Evolutionary conservation across 2,329 filamentous ascomycete genomes (phyloP).

Genomic region (Pyrenophora graminea): DNA sequence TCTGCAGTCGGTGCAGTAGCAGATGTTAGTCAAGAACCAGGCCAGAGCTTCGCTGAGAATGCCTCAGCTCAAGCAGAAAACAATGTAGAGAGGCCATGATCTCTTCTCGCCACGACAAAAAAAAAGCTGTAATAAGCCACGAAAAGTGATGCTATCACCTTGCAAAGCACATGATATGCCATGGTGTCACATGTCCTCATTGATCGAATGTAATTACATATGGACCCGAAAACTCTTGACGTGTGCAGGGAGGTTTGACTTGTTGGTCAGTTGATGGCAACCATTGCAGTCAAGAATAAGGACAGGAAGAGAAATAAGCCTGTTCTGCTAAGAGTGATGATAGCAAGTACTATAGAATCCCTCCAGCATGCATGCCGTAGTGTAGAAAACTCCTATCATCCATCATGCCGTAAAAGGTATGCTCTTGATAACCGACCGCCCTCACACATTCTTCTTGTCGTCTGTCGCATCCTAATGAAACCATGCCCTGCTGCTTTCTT

Average conservation of each 20-base stretch:
- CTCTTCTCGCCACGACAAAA: too few relatives aligned
- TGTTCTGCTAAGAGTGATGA: constrained; percentile 38
- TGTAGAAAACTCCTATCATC: constrained; percentile 35
- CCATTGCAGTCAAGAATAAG: not conserved
- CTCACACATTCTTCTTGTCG: constrained; percentile 24
- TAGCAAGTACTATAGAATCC: constrained; percentile 40
- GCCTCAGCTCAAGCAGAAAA: not conserved
- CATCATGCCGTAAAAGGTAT: constrained; percentile 34
- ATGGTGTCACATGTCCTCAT: not conserved
- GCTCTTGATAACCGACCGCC: constrained; percentile 27
- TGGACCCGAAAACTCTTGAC: not conserved
- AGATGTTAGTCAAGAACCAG: not conserved
- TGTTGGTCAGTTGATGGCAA: too few relatives aligned
- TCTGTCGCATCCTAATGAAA: constrained; percentile 34
- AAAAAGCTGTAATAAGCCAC: too few relatives aligned
- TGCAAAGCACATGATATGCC: not conserved
- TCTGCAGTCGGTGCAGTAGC: not conserved
- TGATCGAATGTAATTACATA: too few relatives aligned
- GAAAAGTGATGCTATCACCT: too few relatives aligned
- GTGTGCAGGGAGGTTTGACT: not conserved
- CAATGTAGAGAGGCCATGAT: not conserved
- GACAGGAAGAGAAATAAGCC: constrained; percentile 19
- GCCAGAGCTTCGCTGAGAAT: too few relatives aligned
- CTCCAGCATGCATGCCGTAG: constrained; percentile 36
- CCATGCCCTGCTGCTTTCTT: constrained; percentile 6